phyloP scores from a whole-genome alignment of 805 yeast species.

The Pichia gijzeniarum region DNA sequence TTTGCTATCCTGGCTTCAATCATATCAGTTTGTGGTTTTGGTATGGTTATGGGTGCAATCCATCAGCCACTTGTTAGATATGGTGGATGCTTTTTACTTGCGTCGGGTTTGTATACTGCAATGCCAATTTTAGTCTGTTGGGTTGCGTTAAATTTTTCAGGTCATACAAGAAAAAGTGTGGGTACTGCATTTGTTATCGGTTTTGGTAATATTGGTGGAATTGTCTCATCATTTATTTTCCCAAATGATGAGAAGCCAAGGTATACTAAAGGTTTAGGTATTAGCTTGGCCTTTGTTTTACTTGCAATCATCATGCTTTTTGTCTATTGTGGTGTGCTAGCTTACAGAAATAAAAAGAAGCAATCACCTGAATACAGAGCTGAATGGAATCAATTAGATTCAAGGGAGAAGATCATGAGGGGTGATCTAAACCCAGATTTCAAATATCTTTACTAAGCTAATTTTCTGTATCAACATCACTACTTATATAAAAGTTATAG shows the following conservation, averaged over 20 bases:
- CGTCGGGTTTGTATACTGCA: conserved; percentile 52
- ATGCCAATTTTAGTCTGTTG: conserved; percentile 71
- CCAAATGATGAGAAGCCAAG: conserved; percentile 51
- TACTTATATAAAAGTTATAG: background rate
- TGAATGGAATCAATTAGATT: conserved; percentile 24
- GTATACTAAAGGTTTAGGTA: conserved; percentile 48
- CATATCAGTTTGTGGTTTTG: conserved; percentile 48
- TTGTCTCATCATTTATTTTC: conserved; percentile 54
- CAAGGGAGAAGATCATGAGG: conserved; percentile 27
- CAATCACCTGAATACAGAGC: conserved; percentile 25
- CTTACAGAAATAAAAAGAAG: conserved; percentile 32
- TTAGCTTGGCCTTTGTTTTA: conserved; percentile 42
- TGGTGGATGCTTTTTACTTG: conserved; percentile 57
- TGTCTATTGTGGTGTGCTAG: conserved; percentile 28
- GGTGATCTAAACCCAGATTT: conserved; percentile 40
- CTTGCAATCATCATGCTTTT: conserved; percentile 34
- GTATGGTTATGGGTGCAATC: conserved; percentile 43
- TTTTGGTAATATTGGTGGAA: conserved; percentile 70
- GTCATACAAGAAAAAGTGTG: conserved; percentile 52
- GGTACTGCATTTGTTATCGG: conserved; percentile 53
- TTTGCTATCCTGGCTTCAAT: conserved; percentile 29
- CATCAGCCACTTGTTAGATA: conserved; percentile 36
- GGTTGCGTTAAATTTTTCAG: conserved; percentile 55
- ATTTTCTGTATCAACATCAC: background rate
- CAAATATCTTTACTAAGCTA: conserved; percentile 37